Conservation (phyloP, 768 basidiomycete species). For the Boletales sp. region DNA sequence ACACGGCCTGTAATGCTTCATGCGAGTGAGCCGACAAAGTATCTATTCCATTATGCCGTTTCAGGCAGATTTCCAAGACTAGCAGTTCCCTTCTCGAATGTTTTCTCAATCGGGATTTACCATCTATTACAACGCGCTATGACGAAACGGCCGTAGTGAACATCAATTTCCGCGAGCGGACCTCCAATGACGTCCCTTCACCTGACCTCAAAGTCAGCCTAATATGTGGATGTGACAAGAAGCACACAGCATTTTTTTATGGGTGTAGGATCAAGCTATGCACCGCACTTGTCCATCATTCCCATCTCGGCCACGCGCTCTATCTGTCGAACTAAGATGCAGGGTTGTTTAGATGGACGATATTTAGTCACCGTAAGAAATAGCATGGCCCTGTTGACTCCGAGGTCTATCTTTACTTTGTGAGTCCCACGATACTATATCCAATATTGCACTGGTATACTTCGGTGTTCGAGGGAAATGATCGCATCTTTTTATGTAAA, state of each 20-base stretch:
- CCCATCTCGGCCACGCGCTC: background rate
- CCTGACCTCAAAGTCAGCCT: too few species aligned
- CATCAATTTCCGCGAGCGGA: too few species aligned
- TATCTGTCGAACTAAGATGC: background rate
- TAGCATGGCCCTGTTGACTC: background rate
- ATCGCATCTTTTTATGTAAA: conserved; percentile 3
- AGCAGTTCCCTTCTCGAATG: too few species aligned
- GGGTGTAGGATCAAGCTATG: background rate
- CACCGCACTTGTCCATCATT: background rate
- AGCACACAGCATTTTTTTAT: conserved; percentile 9
- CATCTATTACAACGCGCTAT: too few species aligned
- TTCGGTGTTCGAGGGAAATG: background rate
- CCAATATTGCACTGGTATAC: conserved; percentile 7
- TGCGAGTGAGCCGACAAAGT: too few species aligned
- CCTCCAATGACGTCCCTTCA: too few species aligned
- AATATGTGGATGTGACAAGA: background rate
- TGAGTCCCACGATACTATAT: background rate
- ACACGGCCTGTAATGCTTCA: too few species aligned
- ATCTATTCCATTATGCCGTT: too few species aligned
- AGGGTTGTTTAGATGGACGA: background rate
- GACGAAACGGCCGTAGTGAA: too few species aligned
- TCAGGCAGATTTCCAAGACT: too few species aligned
- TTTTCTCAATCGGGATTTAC: too few species aligned
- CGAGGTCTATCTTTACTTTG: background rate
- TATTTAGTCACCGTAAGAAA: background rate